Base-by-base conservation (phyloP, 1,284 basidiomycete genomes). In the Rugosomyces carneus region DNA sequence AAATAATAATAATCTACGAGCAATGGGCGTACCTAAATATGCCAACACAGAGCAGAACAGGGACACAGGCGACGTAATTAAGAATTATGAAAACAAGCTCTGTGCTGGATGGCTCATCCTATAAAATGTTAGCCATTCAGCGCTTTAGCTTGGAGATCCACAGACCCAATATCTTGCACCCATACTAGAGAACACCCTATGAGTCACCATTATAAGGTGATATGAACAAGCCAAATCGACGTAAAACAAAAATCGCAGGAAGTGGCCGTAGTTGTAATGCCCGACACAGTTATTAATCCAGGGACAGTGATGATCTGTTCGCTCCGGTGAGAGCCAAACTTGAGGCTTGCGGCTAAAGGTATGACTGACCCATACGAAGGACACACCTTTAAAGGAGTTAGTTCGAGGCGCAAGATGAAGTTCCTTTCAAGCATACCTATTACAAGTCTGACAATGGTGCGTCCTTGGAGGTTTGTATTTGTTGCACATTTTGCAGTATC, bases 271-370 rank as follows among this genome's bases (percentile, higher is more conserved):
- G 64, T 95, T 97, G 67, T 75, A 79, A 64, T 91, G 85, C 0
- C 93, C 93, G 53, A 96, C 85, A 60, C 92, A 92, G 61, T 90
- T 91, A 60, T 90, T 89, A 45, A 89, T 83, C 89, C 88, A 92
- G 18, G 88, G 88, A 61, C 93, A 95, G 57, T 95, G 93, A 57
- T 96, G 93, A 68, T 92, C 86, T 89, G 52, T 23, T 34, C 32
- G 34, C 31, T n/a, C 31, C n/a, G 3, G n/a, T n/a, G n/a, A 13
- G n/a, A 34, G 31, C n/a, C n/a, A 13, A 4, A 16, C 15, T 34
- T 16, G 13, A 15, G 7, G n/a, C 13, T 34, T 34, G 13, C n/a
- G 3, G 15, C 15, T 4, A 34, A 34, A 42, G 19, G 32, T 34
- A 26, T 13, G 19, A 55, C 69, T 44, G 59, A 84, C 89, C 85